Base-by-base conservation (phyloP, 1,284 basidiomycete genomes). In the Cystobasidiaceae sp. region DNA sequence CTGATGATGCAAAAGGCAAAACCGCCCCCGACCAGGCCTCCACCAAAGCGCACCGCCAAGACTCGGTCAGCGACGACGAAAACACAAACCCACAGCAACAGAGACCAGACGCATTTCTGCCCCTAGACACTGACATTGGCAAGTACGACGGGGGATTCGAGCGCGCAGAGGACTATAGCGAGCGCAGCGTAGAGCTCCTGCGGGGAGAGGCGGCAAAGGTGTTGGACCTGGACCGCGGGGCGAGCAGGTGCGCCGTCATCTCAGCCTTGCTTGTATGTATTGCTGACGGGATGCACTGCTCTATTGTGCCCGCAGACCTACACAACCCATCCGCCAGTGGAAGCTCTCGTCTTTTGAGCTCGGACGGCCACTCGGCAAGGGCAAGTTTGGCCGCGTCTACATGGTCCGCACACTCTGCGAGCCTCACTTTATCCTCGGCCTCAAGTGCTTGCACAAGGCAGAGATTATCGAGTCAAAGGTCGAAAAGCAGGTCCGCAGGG, bases 351-450 rank as follows among this genome's bases (percentile, higher is more conserved):
- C 87, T 61, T 97, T 99, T 74, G 90, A 97, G 71, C 94, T 98
- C 71, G 96, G 96, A 15, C 84, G 92, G 8, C 92, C 93, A 2
- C 83, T 99, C 0, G 96, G 96, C 28, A 97, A 98, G 77, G 96
- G 96, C 67, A 97, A 97, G 79, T 99, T 98, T 73, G 96, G 96
- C 0, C 89, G 93, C 0, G 96, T 99, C 27, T 98, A 98, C 81
- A 93, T 98, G 85, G 93, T 96, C 43, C 86, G 94, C 55, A 98
- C 96, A 3, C 93, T 92, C 75, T 77, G 81, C 62, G 84, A 87
- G 68, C 90, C 90, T 0, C 85, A 86, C 68, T 98, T 93, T 80
- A 96, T 97, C 74, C 85, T 98, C 72, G 96, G 94, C 8, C 85
- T 98, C 78, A 98, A 98, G 79, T 93, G 90, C 71, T 82, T 97